Evolutionary conservation across 2,329 filamentous ascomycete species (phyloP).

Genomic region (Periconia digitata): DNA sequence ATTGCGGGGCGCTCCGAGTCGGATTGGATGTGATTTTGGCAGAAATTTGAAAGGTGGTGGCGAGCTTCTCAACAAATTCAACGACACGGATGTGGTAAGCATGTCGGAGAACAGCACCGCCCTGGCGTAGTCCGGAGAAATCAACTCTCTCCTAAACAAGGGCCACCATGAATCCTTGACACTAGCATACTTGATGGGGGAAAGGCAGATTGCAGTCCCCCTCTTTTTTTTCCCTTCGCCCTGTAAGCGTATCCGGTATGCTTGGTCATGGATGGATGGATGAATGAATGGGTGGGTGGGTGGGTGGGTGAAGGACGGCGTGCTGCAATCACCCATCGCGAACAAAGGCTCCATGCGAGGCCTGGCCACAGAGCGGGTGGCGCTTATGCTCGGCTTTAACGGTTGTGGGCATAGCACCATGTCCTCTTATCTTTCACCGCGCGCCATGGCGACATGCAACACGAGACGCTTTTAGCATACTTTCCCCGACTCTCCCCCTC

Average conservation of each 20-base stretch:
- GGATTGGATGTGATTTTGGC: background rate
- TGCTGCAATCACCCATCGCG: no score
- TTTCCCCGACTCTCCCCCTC: background rate
- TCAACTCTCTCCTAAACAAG: no score
- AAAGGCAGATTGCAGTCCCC: background rate
- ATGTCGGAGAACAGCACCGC: background rate
- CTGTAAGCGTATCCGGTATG: background rate
- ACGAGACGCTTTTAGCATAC: slow-evolving; percentile 4
- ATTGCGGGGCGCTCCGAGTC: background rate
- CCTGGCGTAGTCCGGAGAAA: background rate
- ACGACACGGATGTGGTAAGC: background rate
- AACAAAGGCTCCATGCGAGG: background rate
- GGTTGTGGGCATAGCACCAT: slow-evolving; percentile 3
- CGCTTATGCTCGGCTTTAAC: slow-evolving; percentile 18
- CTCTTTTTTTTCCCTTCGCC: background rate
- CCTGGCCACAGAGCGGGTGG: slow-evolving; percentile 11
- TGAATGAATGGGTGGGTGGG: no score
- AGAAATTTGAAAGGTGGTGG: background rate
- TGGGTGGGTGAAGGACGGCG: no score
- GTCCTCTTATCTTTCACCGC: slow-evolving; percentile 7
- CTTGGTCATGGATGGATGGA: background rate
- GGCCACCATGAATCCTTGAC: background rate
- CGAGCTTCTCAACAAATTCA: background rate
- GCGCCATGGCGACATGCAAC: slow-evolving; percentile 1
- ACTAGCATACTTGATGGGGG: no score